Evolutionary conservation across 148 eudicot species (phyloP), one percentile per base, ranked within the genome.

Genomic region (Cornus suecica): DNA sequence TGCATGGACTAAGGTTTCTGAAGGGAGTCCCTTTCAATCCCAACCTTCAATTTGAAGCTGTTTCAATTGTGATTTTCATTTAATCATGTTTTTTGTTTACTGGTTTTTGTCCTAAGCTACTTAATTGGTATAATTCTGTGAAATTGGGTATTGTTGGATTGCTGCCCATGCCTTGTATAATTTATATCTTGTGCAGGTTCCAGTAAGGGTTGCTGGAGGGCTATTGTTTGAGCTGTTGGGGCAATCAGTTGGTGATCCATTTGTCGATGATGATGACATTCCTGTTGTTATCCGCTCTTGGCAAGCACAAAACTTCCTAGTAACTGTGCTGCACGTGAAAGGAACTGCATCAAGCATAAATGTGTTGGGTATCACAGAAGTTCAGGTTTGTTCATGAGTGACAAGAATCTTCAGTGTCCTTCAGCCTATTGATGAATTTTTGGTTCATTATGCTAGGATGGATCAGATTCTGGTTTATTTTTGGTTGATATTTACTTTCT

Each of bases 121-220:
- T 13, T 52, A 4, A 52, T 52, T 18, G 58, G 58, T 52, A 2
- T 52, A 52, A 52, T 22, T 20, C 58, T 52, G 16, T 14, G 18
- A 20, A 52, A 52, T 20, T 52, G 58, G 58, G 18, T 52, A 20
- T 14, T 52, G 58, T 52, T 52, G 58, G 31, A 34, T 18, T 75
- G 13, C 65, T 73, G 15, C 42, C 65, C 58, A 18, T 25, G 67
- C 42, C 65, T 48, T 10, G 56, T 76, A 37, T 37, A 10, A 37
- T 37, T 37, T 6, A 37, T 37, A 52, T 8, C 58, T 52, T 52
- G 3, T 52, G 31, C 69, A 94, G 95, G 98, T 94, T 27, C 98
- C 98, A 2, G 98, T 94, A 22, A 90, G 97, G 76, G 98, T 89
- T 76, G 94, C 98, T 76, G 98, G 93, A 77, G 97, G 98, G 69